Conservation (phyloP, 2,329 filamentous ascomycete genomes). For the Beauveria sp. region DNA sequence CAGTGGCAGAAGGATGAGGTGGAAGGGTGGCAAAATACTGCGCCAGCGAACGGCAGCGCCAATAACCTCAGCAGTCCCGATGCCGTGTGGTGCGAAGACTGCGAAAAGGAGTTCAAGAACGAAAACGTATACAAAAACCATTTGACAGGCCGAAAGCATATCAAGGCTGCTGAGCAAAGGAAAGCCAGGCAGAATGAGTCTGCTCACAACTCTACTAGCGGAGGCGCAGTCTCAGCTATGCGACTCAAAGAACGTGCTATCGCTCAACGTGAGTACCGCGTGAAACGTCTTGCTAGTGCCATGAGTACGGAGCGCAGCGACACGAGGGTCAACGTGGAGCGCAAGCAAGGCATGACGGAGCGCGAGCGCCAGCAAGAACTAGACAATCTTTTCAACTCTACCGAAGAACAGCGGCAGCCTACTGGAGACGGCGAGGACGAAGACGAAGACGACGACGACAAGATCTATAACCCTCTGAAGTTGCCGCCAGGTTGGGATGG, state of each 20-base stretch:
- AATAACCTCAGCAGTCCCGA: constrained; percentile 37
- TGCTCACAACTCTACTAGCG: constrained; percentile 19
- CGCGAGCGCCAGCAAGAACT: constrained; percentile 90
- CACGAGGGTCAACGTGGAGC: constrained; percentile 89
- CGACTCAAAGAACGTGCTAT: constrained; percentile 82
- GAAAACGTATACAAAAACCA: constrained; percentile 91
- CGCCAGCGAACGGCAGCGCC: constrained; percentile 22
- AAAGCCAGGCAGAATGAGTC: constrained; percentile 38
- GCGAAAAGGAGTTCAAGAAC: constrained; percentile 92
- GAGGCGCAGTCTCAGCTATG: constrained; percentile 29
- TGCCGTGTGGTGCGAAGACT: constrained; percentile 82
- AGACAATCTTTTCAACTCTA: constrained; percentile 63
- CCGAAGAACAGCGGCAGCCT: constrained; percentile 24
- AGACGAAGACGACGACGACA: constrained; percentile 72
- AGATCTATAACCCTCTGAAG: constrained; percentile 94
- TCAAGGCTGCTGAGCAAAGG: constrained; percentile 68
- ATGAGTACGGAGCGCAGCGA: constrained; percentile 86
- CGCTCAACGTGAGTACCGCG: constrained; percentile 77
- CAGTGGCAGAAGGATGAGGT: constrained; percentile 76
- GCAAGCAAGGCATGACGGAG: constrained; percentile 95
- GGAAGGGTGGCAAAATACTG: constrained; percentile 66
- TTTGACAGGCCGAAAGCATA: constrained; percentile 84
- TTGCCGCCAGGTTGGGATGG: constrained; percentile 95
- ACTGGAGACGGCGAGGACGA: constrained; percentile 56
- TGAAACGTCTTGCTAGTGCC: constrained; percentile 69